Evolutionary conservation across 1,284 basidiomycete species (phyloP), one percentile per base, ranked within the genome.

Genomic region (Ganoderma resinaceum): DNA sequence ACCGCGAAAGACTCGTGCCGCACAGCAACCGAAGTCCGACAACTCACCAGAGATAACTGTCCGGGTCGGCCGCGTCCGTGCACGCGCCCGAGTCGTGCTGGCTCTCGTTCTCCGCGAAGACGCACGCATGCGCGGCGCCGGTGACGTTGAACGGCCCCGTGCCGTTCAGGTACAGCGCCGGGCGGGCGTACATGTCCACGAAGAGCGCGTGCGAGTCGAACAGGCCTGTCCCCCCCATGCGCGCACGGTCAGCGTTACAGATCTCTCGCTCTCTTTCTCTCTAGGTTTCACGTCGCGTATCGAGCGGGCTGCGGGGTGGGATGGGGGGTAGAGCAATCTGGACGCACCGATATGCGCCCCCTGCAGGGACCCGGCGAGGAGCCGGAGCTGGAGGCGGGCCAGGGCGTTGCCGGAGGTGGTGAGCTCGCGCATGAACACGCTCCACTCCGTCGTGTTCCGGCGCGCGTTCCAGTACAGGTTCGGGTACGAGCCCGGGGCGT

Each of bases 121-220:
- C 80, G 71, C 86, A 87, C 0, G 82, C 76, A 57, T 82, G 76
- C 23, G 86, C 80, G 16, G 82, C 78, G 1, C 86, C 86, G 0
- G 86, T 89, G 11, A 84, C 82, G 72, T 89, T 89, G 62, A 86
- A 77, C 12, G 87, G 85, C 1, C 82, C 87, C 2, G 87, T 89
- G 18, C 88, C 88, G 66, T 90, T 89, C 57, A 90, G 76, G 72
- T 87, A 90, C 16, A 76, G 70, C 2, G 78, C 73, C 2, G 88
- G 88, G 62, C 83, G 77, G 31, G 79, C 75, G 68, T 82, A 80
- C 79, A 89, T 89, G 73, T 89, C 86, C 42, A 80, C 75, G 79
- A 90, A 88, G 14, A 89, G 78, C 9, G 78, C 75, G 73, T 88
- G 82, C 0, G 86, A 86, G 74, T 88, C 86, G 73, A 89, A 88